Evolutionary conservation across 345 rosid genomes (phyloP).

Genomic region (Dimocarpus longan): DNA sequence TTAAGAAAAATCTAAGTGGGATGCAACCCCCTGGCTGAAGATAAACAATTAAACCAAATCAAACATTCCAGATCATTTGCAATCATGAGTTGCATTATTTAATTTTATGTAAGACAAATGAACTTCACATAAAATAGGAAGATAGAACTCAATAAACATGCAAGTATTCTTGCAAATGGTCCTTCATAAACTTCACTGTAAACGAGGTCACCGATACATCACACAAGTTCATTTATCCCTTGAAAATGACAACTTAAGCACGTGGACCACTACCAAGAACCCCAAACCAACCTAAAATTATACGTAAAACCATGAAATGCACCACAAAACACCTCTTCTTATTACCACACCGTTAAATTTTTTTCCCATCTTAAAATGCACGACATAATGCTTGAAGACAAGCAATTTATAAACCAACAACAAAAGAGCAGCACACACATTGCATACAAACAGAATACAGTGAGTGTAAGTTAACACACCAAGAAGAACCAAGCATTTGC

Average conservation of each 20-base stretch:
- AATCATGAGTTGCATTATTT: neutral
- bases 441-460: neutral
- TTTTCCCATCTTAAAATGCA: neutral
- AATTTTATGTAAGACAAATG: neutral
- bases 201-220: neutral
- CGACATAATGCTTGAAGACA: neutral
- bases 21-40: neutral
- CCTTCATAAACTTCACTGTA: neutral
- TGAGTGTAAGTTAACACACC: neutral
- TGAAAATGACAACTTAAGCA: neutral
- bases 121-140: neutral
- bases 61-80: constrained; percentile 2
- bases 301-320: neutral
- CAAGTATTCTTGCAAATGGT: neutral
- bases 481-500: neutral
- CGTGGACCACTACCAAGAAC: neutral
- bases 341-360: neutral
- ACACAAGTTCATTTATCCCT: neutral
- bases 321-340: neutral
- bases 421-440: neutral
- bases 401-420: neutral
- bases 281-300: constrained; percentile 7
- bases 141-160: neutral
- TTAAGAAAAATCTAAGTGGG: neutral
- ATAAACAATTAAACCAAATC: neutral